These are phyloP conservation scores for Colletotrichum lentis DNA, from an alignment of 2,329 filamentous ascomycete species.

Conservation along the genomic window DNA sequence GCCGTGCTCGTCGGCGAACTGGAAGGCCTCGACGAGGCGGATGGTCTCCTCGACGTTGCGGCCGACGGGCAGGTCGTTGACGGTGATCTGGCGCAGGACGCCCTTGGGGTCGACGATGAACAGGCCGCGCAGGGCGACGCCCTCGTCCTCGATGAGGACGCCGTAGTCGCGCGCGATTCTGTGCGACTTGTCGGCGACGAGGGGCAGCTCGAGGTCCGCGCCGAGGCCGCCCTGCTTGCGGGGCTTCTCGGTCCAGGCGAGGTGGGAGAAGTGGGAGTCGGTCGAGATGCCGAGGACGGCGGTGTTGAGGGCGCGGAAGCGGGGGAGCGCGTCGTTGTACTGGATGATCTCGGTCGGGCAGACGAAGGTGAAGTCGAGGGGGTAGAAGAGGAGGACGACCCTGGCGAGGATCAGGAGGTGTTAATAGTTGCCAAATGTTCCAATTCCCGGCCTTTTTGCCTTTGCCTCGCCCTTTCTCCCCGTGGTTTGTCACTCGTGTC, in stretches of 20 bases:
- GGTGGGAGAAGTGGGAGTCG: conserved; percentile 65
- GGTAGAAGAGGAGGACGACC: conserved; percentile 73
- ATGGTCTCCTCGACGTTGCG: conserved; percentile 71
- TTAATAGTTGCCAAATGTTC: conserved; percentile 2
- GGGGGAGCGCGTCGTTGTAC: conserved; percentile 67
- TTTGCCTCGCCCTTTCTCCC: neutral
- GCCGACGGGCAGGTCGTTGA: conserved; percentile 72
- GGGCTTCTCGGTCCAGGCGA: conserved; percentile 66
- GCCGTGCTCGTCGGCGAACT: conserved; percentile 86
- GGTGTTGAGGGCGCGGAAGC: conserved; percentile 67
- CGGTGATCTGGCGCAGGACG: conserved; percentile 67
- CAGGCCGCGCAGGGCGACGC: conserved; percentile 68
- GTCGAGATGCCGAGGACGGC: conserved; percentile 68
- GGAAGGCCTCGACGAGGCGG: conserved; percentile 75
- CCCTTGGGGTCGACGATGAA: conserved; percentile 74
- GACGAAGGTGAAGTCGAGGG: conserved; percentile 74
- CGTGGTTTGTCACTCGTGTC: neutral
- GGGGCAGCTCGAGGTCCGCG: conserved; percentile 65
- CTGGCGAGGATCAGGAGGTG: conserved; percentile 44
- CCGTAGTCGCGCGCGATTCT: conserved; percentile 68
- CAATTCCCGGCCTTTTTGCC: neutral
- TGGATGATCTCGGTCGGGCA: conserved; percentile 73
- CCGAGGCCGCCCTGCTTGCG: conserved; percentile 70
- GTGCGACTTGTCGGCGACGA: conserved; percentile 69
- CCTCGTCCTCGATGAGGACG: conserved; percentile 70